A percentile compares a stretch with the other conserved stretches of the same genome.
phyloP scores from a whole-genome alignment of 331 rosid species.

The Prunus yedoensis region DNA sequence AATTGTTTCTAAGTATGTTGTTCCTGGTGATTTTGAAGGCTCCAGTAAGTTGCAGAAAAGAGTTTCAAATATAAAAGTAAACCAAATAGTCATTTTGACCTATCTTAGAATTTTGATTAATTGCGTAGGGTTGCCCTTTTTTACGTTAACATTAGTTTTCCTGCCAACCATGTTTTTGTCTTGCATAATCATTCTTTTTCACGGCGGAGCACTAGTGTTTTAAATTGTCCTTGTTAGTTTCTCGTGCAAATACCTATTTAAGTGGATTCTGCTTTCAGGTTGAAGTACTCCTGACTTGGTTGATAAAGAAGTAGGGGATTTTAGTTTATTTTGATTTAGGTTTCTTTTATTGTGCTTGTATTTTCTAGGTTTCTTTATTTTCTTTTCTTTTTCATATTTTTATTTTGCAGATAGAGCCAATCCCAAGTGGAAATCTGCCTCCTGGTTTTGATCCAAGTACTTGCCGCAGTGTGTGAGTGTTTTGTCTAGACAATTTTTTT shows the following conservation, averaged over 20 bases:
- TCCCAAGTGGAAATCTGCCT: constrained; percentile 99
- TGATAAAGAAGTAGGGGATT: constrained; percentile 23
- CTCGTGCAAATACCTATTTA: not conserved
- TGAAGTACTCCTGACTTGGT: constrained; percentile 18
- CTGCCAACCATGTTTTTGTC: not conserved
- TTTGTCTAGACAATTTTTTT: constrained; percentile 44
- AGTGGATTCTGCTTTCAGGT: constrained; percentile 9
- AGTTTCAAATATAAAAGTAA: not conserved
- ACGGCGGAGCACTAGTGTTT: not conserved
- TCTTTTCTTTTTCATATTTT: constrained; percentile 47
- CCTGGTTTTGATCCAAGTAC: constrained; percentile 99
- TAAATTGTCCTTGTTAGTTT: not conserved
- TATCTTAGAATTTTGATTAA: not conserved
- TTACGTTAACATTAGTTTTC: not conserved
- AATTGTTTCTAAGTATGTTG: not conserved
- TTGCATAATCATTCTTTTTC: not conserved
- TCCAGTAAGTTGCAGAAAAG: not conserved
- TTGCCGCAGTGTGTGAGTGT: constrained; percentile 99
- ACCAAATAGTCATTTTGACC: not conserved
- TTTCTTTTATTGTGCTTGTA: not conserved
- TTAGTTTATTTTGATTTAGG: constrained; percentile 28
- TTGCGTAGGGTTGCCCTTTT: not conserved
- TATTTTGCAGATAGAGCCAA: constrained; percentile 97
- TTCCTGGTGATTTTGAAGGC: not conserved
- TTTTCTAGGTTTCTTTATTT: constrained; percentile 26